Percentiles rank a stretch among this genome's conserved stretches.
phyloP scores from a whole-genome alignment of 768 basidiomycete species.

The Kwoniella bestiolae region DNA sequence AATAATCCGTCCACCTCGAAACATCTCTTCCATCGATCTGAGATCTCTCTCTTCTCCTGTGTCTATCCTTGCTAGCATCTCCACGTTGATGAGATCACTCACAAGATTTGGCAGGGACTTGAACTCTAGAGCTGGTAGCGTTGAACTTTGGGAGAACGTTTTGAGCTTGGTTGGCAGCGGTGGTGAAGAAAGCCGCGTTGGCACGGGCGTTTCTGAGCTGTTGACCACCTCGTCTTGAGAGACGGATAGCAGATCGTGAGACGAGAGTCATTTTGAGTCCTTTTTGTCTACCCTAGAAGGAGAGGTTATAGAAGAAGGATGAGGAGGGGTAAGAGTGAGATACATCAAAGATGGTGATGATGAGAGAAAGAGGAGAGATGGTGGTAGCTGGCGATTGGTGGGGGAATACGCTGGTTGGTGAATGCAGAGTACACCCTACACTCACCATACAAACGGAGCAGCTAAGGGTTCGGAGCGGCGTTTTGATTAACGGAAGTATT shows the following conservation, averaged over 20 bases:
- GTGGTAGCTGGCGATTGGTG: slow-evolving; percentile 13
- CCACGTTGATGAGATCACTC: slow-evolving; percentile 16
- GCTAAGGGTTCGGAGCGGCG: slow-evolving; percentile 21
- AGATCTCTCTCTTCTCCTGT: background rate
- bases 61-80: background rate
- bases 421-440: background rate
- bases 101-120: slow-evolving; percentile 35
- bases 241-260: slow-evolving; percentile 55
- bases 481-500: background rate
- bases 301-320: slow-evolving; percentile 17
- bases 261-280: slow-evolving; percentile 53
- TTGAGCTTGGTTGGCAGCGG: slow-evolving; percentile 48
- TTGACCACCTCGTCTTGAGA: slow-evolving; percentile 53
- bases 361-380: slow-evolving; percentile 20
- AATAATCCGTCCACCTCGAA: slow-evolving; percentile 2
- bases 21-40: background rate
- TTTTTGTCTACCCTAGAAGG: slow-evolving; percentile 15
- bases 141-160: slow-evolving; percentile 43
- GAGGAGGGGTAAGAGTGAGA: slow-evolving; percentile 16
- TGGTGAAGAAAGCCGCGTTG: slow-evolving; percentile 56
- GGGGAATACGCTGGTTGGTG: slow-evolving; percentile 12
- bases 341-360: background rate
- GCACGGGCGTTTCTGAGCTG: slow-evolving; percentile 48
- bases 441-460: slow-evolving; percentile 4
- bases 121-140: slow-evolving; percentile 37